A percentile compares a stretch with the other conserved stretches of the same genome.
phyloP scores from a whole-genome alignment of 495 filamentous ascomycete species.

The Neurospora sublineolata region DNA sequence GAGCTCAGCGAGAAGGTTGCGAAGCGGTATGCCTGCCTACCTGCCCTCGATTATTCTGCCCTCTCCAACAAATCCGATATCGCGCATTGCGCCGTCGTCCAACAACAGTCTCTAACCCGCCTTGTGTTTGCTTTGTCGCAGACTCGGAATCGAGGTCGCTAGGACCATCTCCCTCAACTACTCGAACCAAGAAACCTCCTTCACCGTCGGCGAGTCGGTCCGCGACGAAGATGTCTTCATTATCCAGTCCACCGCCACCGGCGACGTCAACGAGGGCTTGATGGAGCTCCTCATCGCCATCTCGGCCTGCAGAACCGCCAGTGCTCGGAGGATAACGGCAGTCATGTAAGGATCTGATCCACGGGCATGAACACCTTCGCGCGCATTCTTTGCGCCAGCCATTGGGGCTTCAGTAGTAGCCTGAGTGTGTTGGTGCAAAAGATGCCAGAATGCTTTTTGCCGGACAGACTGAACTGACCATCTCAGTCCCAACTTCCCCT shows the following conservation, averaged over 20 bases:
- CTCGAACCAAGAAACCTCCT: slow-evolving; percentile 94
- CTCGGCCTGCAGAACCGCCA: slow-evolving; percentile 92
- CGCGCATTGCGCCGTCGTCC: not conserved
- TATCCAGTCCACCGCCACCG: slow-evolving; percentile 85
- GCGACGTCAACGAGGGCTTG: slow-evolving; percentile 95
- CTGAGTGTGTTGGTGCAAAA: not conserved
- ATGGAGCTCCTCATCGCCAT: slow-evolving; percentile 99
- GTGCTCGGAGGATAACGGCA: slow-evolving; percentile 26
- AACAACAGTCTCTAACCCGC: slow-evolving; percentile 4
- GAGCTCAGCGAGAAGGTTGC: slow-evolving; percentile 80
- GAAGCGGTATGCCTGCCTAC: slow-evolving; percentile 54
- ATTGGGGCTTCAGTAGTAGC: not conserved
- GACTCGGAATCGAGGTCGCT: slow-evolving; percentile 90
- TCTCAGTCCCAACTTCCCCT: slow-evolving; percentile 92
- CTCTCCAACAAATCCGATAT: not conserved
- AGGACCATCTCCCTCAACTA: slow-evolving; percentile 92
- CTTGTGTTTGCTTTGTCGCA: slow-evolving; percentile 18
- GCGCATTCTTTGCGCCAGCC: not conserved
- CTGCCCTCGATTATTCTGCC: not conserved
- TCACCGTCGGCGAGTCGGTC: slow-evolving; percentile 93
- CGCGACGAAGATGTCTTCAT: slow-evolving; percentile 98
- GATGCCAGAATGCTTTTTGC: not conserved
- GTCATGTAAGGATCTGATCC: slow-evolving; percentile 18
- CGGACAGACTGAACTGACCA: slow-evolving; percentile 75
- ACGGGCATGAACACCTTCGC: not conserved